Percentiles rank a stretch among this genome's conserved stretches.
phyloP scores from a whole-genome alignment of 345 rosid species.

The Acer yangbiense region DNA sequence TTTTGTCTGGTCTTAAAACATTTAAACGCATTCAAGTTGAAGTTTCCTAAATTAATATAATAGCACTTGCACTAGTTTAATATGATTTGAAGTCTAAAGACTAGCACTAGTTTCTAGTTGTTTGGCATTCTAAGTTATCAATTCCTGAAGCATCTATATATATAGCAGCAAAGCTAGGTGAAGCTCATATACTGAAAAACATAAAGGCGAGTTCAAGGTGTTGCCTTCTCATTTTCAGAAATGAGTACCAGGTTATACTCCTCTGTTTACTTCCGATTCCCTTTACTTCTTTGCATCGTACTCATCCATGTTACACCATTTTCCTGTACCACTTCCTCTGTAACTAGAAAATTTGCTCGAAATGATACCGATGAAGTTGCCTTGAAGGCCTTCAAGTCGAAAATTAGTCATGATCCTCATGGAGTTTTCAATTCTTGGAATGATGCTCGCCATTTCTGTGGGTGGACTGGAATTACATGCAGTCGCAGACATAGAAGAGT shows the following conservation, averaged over 20 bases:
- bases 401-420: neutral
- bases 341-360: too few species aligned
- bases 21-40: too few species aligned
- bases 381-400: neutral
- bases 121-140: too few species aligned
- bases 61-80: too few species aligned
- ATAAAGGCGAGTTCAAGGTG: too few species aligned
- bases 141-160: too few species aligned
- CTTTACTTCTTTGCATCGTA: neutral
- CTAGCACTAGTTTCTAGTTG: too few species aligned
- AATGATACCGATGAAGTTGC: slow-evolving; percentile 5
- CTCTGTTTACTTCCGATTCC: neutral
- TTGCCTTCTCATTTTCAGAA: neutral
- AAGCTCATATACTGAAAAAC: too few species aligned
- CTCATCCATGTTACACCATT: neutral
- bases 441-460: slow-evolving; percentile 22
- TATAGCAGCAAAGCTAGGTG: too few species aligned
- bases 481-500: slow-evolving; percentile 27
- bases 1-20: too few species aligned
- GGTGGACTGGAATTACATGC: slow-evolving; percentile 33
- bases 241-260: neutral
- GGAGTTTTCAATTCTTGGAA: slow-evolving; percentile 28
- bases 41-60: too few species aligned
- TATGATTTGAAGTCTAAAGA: too few species aligned
- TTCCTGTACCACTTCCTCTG: neutral